Evolutionary conservation across 164 flowering plant species (phyloP), one percentile per base, ranked within the genome.

Genomic region (Platanus orientalis): DNA sequence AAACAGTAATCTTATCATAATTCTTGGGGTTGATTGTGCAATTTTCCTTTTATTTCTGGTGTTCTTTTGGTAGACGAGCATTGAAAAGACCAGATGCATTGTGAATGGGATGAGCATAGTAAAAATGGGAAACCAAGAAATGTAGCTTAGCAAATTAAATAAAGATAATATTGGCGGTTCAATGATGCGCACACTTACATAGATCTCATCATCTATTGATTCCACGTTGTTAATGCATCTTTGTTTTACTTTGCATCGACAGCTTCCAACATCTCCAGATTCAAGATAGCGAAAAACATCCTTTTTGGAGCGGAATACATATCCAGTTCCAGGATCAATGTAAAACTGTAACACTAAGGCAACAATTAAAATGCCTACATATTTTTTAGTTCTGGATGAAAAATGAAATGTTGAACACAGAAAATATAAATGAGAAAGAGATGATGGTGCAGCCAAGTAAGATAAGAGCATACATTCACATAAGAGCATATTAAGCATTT

Each of bases 271-370:
- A 25, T 77, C 79, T 32, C 79, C 83, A 42, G 74, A 75, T 49
- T 70, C 68, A 65, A 89, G 74, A 72, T 79, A 86, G 60, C 84
- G 87, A 60, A 52, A 60, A 52, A 73, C 82, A 56, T 78, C 87
- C 71, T 64, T 82, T 76, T 81, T 62, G 7, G 96, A 89, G 62
- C 82, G 86, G 75, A 84, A 83, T 42, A 70, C 44, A 54, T 71
- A 78, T 60, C 85, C 87, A 70, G 67, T 72, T 10, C 55, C 78
- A 66, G 94, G 90, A 74, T 90, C 94, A 63, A 60, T 84, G 75
- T 83, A 90, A 61, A 61, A 82, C 94, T 90, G 87, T 68, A 76
- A 51, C 58, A 60, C 70, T 56, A 0, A 14, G 20, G 16, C 4
- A 45, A 13, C 42, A 45, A 45, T 45, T 45, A 17, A 45, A 42